Base-by-base conservation (phyloP, 1,284 basidiomycete genomes). In the Spongispora temasekensis region DNA sequence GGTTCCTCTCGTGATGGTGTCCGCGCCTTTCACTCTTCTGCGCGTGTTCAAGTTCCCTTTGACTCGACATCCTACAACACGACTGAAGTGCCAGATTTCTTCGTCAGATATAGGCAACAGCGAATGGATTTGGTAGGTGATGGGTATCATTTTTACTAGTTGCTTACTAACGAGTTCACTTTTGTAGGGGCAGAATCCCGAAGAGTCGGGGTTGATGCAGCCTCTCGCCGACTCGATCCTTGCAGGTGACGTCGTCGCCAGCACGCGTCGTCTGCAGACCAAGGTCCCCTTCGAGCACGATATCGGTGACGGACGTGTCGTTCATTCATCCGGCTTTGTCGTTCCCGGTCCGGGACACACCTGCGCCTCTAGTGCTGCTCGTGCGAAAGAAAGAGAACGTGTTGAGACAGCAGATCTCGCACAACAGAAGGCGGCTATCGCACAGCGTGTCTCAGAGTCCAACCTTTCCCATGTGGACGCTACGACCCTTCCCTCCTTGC, bases 321-420 rank as follows among this genome's bases (percentile, higher is more conserved):
- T 68, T 9, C 74, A 76, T 57, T 40, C 75, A 7, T 74, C 72
- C 10, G 76, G 74, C 21, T 77, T 70, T 46, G 66, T 75, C 8
- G 63, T 74, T 4, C 76, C 74, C 23, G 73, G 70, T 6, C 67
- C 66, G 0, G 73, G 73, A 1, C 67, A 72, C 48, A 44, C 54
- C 32, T 66, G 64, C 48, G 59, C 67, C 5, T 71, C 68, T 5
- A 65, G 61, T 30, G 57, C 59, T 21, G 67, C 72, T 1, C 72
- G 68, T 30, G 67, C 65, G 44, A 75, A 71, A 52, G 69, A 75
- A 54, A 54, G 32, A 19, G 62, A 63, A 44, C 62, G 72, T 9
- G 56, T 71, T 17, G 67, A 68, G 46, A 53, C 32, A 2, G 21
- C 52, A 0, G 73, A 72, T 32, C 56, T 35, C 2, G 58, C 64